Percentiles rank a stretch among this genome's conserved stretches.
Conservation (phyloP, 208 protist species). For the Zelonia costaricensis region DNA sequence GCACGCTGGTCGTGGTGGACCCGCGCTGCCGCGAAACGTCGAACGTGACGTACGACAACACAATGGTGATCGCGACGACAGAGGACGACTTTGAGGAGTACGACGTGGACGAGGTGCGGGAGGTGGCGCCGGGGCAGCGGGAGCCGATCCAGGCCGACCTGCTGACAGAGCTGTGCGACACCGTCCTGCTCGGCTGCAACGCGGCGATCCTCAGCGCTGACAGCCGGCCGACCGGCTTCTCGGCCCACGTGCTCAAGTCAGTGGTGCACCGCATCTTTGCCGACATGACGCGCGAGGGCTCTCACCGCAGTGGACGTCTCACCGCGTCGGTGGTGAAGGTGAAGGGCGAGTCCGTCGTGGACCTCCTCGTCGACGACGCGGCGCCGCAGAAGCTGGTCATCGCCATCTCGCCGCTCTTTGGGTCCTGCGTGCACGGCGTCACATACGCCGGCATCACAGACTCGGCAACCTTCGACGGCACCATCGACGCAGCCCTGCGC, state of each 20-base stretch:
- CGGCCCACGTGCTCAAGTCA: constrained; percentile 52
- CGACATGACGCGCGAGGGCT: constrained; percentile 31
- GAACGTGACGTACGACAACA: constrained; percentile 70
- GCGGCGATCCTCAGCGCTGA: constrained; percentile 69
- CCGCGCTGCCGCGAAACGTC: constrained; percentile 56
- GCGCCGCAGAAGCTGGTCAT: constrained; percentile 68
- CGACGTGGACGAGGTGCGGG: constrained; percentile 76
- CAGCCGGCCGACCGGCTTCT: constrained; percentile 53
- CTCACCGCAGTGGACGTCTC: constrained; percentile 32
- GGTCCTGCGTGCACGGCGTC: constrained; percentile 75
- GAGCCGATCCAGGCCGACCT: constrained; percentile 42
- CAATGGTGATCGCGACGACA: constrained; percentile 58
- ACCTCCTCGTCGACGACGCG: constrained; percentile 43
- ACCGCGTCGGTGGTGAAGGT: constrained; percentile 70
- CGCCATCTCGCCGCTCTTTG: constrained; percentile 82
- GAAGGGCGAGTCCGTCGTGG: constrained; percentile 61
- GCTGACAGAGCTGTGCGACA: constrained; percentile 61
- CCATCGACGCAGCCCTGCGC: constrained; percentile 46
- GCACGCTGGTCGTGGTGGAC: constrained; percentile 71
- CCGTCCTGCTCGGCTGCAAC: constrained; percentile 66
- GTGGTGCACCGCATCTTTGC: constrained; percentile 57
- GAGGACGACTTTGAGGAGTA: constrained; percentile 81
- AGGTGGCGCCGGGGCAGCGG: constrained; percentile 28
- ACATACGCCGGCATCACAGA: constrained; percentile 38
- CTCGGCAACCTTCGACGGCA: constrained; percentile 41